Base-by-base conservation (phyloP, 2,329 filamentous ascomycete genomes). In the Alternaria brassicae region DNA sequence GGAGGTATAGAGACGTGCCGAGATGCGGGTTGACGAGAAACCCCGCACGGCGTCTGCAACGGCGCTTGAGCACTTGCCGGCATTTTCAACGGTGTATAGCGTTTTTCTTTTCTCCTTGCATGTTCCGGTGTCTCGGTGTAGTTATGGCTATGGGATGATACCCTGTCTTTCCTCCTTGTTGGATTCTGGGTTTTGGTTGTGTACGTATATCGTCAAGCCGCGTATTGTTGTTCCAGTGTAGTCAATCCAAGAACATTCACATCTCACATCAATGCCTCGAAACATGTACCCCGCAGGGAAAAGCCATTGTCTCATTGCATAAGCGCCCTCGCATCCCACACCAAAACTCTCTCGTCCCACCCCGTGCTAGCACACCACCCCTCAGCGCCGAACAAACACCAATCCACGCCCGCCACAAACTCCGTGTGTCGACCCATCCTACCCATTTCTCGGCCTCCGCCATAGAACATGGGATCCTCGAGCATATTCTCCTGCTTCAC, bases 281-380 rank as follows among this genome's bases (percentile, higher is more conserved):
- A n/a, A n/a, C n/a, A n/a, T n/a, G n/a, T n/a, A n/a, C n/a, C n/a
- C n/a, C n/a, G n/a, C n/a, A n/a, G n/a, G 25, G 25, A 27, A 27
- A 27, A 27, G 25, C 10, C n/a, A 4, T 36, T 9, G 17, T 28
- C 19, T 63, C 48, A 70, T 62, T 67, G 61, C 86, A 91, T 90
- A 45, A 86, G 78, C 12, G 84, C 83, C 68, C 88, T 88, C 37
- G 93, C 91, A 81, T 99, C 95, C 94, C 94, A 99, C 6, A 99
- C 86, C 70, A 96, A 82, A 10, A 99, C 85, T 69, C 88, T 86
- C 81, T 97, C 93, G 72, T 99, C 95, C 95, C 95, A 99, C 1
- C 92, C 93, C 2, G 91, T 91, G 63, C 91, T 96, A 2, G 95
- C 93, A 67, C 93, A 93, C 95, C 95, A 99, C 5, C 95, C 95